Conservation (phyloP, 495 filamentous ascomycete species). For the Podospora bellae-mahoneyi region DNA sequence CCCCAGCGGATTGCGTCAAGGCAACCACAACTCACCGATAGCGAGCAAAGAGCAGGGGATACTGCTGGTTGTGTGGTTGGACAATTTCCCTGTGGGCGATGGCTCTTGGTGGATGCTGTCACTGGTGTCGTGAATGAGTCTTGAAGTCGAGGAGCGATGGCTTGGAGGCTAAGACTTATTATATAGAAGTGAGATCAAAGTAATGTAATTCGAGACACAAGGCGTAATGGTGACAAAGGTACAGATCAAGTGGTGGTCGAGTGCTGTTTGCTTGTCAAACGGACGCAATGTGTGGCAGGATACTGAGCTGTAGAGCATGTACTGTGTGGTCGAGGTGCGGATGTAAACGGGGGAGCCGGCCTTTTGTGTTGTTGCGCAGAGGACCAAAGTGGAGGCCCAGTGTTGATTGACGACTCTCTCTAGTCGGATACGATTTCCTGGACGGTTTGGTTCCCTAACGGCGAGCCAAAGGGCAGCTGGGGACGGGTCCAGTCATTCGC, state of each 20-base stretch:
- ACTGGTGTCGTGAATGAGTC: background rate
- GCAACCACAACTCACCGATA: constrained; percentile 12
- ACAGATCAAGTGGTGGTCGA: constrained; percentile 4
- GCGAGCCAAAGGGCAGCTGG: constrained; percentile 20
- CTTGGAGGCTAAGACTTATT: background rate
- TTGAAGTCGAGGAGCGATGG: background rate
- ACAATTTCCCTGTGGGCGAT: background rate
- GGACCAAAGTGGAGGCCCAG: constrained; percentile 19
- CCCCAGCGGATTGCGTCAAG: background rate
- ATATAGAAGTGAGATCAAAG: background rate
- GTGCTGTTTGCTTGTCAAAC: constrained; percentile 21
- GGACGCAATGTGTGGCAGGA: constrained; percentile 4
- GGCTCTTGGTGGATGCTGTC: background rate
- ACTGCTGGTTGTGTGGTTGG: background rate
- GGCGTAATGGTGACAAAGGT: background rate
- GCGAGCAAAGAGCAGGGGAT: background rate
- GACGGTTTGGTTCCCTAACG: constrained; percentile 14
- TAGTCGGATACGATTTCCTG: constrained; percentile 13
- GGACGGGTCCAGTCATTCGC: constrained; percentile 23
- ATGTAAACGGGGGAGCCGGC: constrained; percentile 27
- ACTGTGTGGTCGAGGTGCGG: constrained; percentile 26
- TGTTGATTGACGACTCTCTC: constrained; percentile 11
- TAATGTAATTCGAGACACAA: constrained; percentile 2
- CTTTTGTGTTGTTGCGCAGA: constrained; percentile 23
- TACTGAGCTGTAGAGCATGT: constrained; percentile 22